Percentiles rank a stretch among this genome's conserved stretches.
These are phyloP conservation scores for Euptelea pleiosperma DNA, from an alignment of 164 flowering plant species.

Conservation along the genomic window DNA sequence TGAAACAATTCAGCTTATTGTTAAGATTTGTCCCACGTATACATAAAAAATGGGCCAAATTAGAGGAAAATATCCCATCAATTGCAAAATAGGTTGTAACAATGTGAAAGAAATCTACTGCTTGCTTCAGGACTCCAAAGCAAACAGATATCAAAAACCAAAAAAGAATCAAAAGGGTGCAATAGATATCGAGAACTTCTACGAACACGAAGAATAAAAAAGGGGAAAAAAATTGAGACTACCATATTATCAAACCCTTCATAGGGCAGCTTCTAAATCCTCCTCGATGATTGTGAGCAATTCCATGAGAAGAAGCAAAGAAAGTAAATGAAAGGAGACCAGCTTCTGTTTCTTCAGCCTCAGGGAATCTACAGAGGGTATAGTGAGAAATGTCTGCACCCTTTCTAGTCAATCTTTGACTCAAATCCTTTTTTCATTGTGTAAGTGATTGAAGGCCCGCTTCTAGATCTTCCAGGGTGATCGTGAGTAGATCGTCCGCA, in stretches of 20 bases:
- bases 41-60: background rate
- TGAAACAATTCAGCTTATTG: background rate
- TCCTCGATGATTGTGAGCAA: background rate
- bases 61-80: background rate
- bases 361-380: background rate
- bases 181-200: conserved; percentile 1
- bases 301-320: conserved; percentile 1
- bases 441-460: conserved; percentile 57
- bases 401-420: background rate
- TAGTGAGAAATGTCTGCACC: background rate
- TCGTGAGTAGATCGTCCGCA: conserved; percentile 57
- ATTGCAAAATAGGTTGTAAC: background rate
- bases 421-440: conserved; percentile 23
- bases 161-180: background rate
- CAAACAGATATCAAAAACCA: background rate
- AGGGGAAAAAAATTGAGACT: background rate
- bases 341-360: background rate
- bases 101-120: background rate
- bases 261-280: background rate
- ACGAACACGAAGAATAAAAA: background rate
- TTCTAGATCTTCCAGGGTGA: conserved; percentile 74
- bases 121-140: background rate
- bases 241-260: background rate
- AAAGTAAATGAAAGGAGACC: background rate
- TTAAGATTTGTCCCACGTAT: background rate